Percentiles rank a stretch among this genome's conserved stretches.
Conservation (phyloP, 257 asterid genomes). For the Solanum ahanhuiri region DNA sequence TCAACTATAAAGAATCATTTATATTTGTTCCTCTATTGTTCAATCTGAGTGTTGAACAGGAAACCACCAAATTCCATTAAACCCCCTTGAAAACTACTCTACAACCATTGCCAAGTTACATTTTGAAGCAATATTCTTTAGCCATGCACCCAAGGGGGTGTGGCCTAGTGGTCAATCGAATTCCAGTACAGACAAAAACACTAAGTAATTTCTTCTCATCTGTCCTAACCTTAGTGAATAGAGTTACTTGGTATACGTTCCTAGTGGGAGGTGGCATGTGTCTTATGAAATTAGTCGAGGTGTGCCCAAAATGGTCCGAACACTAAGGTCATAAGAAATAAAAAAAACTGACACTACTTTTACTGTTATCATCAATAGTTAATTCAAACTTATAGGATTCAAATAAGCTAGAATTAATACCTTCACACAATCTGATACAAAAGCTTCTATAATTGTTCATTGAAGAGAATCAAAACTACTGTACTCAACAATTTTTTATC, state of each 20-base stretch:
- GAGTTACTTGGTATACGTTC: background rate
- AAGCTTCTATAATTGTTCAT: background rate
- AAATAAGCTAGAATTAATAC: background rate
- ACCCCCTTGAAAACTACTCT: background rate
- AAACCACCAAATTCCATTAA: background rate
- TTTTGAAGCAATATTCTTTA: background rate
- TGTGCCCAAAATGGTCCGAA: fast-evolving
- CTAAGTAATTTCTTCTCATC: background rate
- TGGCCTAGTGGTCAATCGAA: background rate
- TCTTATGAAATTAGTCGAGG: background rate
- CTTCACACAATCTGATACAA: background rate
- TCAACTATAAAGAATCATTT: background rate
- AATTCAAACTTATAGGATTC: background rate
- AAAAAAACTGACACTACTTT: background rate
- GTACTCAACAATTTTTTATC: background rate
- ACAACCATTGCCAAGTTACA: background rate
- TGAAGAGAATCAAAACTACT: background rate
- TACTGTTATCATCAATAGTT: background rate
- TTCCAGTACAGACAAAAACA: too few relatives aligned
- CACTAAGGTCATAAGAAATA: background rate
- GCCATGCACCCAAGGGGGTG: background rate
- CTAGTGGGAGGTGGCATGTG: background rate
- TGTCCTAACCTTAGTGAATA: background rate
- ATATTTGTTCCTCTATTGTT: background rate
- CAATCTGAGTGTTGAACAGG: background rate